Evolutionary conservation across 305 asterid genomes (phyloP).

Genomic region (Withania somnifera): DNA sequence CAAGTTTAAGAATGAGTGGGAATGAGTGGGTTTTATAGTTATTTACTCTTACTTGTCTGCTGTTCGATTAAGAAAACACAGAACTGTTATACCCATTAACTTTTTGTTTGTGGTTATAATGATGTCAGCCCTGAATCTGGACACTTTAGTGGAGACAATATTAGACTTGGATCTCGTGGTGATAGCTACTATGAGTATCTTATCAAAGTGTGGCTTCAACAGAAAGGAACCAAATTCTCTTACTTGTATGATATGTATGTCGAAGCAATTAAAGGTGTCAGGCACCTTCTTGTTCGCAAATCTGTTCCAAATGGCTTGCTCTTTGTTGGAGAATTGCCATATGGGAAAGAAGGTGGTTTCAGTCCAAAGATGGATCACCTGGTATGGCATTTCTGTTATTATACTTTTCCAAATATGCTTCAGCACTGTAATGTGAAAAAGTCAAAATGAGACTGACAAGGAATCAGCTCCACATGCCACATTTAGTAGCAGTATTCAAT

Average conservation of each 20-base stretch:
- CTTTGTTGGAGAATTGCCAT: slow-evolving; percentile 88
- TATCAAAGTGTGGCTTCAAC: slow-evolving; percentile 90
- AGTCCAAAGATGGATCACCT: slow-evolving; percentile 99
- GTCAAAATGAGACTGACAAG: neutral
- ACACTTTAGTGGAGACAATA: slow-evolving; percentile 77
- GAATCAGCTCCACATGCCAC: neutral
- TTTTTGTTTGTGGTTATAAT: slow-evolving; percentile 15
- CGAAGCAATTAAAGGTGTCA: slow-evolving; percentile 86
- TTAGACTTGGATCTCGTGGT: slow-evolving; percentile 97
- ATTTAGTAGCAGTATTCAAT: neutral
- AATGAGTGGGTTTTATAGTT: neutral
- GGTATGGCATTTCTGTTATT: slow-evolving; percentile 29
- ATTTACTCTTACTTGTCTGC: neutral
- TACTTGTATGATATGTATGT: slow-evolving; percentile 73
- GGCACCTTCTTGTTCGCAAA: slow-evolving; percentile 70
- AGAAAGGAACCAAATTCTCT: slow-evolving; percentile 47
- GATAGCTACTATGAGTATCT: slow-evolving; percentile 98
- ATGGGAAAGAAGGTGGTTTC: slow-evolving; percentile 57
- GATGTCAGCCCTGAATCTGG: slow-evolving; percentile 81
- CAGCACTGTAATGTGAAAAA: neutral
- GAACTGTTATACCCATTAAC: neutral
- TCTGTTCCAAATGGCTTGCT: slow-evolving; percentile 79
- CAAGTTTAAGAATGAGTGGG: too few species aligned
- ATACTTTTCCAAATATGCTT: neutral
- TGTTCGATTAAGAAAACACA: neutral